Conservation (phyloP, 2,329 filamentous ascomycete genomes). For the Aspergillus novoparasiticus region DNA sequence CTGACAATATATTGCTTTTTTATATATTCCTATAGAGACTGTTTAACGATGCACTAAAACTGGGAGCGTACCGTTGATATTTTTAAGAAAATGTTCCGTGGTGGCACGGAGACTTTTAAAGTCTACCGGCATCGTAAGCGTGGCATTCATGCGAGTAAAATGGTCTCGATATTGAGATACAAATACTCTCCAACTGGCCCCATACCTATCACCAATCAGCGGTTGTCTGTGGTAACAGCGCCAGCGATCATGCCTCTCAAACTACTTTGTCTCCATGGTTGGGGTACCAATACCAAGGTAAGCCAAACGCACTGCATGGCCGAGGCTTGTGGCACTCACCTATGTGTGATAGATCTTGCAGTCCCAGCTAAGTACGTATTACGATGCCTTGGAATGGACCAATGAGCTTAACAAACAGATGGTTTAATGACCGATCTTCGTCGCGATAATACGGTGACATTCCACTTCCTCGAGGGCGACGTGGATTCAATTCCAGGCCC, state of each 20-base stretch:
- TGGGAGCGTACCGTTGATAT: no score
- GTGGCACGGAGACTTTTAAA: not conserved
- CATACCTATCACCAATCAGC: not conserved
- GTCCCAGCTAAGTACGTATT: slow-evolving; percentile 29
- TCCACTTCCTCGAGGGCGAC: slow-evolving; percentile 34
- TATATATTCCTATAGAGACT: no score
- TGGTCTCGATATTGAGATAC: not conserved
- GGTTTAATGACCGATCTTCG: slow-evolving; percentile 30
- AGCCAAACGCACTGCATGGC: not conserved
- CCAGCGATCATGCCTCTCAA: slow-evolving; percentile 27
- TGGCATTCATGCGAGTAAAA: not conserved
- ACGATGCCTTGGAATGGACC: not conserved
- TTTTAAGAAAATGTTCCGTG: not conserved
- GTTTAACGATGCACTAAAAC: accelerated
- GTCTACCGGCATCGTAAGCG: not conserved
- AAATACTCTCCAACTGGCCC: not conserved
- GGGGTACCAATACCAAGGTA: slow-evolving; percentile 35
- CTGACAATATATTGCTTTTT: no score
- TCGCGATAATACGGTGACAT: slow-evolving; percentile 32
- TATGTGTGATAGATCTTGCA: slow-evolving; percentile 28
- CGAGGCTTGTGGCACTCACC: slow-evolving; percentile 4
- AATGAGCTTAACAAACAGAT: slow-evolving; percentile 17
- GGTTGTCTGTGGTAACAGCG: not conserved
- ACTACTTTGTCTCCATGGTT: slow-evolving; percentile 38
- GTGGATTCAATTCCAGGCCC: slow-evolving; percentile 31